Conservation (phyloP, 768 basidiomycete species). For the Clitopilus passeckerianus region DNA sequence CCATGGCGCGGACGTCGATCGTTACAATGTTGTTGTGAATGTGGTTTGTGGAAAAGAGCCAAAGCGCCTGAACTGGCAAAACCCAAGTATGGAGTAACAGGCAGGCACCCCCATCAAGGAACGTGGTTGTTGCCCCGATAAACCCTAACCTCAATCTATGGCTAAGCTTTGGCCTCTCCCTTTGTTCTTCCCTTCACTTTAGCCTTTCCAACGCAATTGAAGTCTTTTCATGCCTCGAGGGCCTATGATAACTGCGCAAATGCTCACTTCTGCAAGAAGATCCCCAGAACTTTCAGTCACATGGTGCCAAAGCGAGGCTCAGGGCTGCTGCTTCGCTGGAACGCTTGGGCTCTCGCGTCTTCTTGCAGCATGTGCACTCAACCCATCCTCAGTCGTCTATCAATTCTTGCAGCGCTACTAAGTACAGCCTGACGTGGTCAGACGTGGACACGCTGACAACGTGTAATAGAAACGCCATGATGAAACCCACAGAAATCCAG, state of each 20-base stretch:
- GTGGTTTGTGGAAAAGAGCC: constrained; percentile 5
- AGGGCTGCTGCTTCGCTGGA: neutral
- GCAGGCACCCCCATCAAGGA: neutral
- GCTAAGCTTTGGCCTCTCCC: neutral
- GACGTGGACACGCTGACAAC: neutral
- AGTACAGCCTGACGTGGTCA: neutral
- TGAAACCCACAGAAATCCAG: neutral
- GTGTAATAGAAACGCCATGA: neutral
- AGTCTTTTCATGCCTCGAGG: too few relatives aligned
- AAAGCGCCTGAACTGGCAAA: constrained; percentile 7
- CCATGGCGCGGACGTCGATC: constrained; percentile 37
- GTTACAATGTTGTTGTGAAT: constrained; percentile 3
- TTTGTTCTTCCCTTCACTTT: too few relatives aligned
- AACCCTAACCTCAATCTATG: neutral
- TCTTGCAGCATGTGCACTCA: neutral
- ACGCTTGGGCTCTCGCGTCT: neutral
- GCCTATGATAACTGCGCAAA: too few relatives aligned
- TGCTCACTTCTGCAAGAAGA: too few relatives aligned
- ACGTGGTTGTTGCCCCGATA: neutral
- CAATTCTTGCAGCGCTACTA: neutral
- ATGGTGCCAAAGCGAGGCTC: neutral
- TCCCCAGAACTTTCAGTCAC: neutral
- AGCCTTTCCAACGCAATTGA: too few relatives aligned
- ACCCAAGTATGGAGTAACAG: neutral
- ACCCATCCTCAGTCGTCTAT: neutral